Base-by-base conservation (phyloP, 768 basidiomycete genomes). In the Clitopilus passeckerianus region DNA sequence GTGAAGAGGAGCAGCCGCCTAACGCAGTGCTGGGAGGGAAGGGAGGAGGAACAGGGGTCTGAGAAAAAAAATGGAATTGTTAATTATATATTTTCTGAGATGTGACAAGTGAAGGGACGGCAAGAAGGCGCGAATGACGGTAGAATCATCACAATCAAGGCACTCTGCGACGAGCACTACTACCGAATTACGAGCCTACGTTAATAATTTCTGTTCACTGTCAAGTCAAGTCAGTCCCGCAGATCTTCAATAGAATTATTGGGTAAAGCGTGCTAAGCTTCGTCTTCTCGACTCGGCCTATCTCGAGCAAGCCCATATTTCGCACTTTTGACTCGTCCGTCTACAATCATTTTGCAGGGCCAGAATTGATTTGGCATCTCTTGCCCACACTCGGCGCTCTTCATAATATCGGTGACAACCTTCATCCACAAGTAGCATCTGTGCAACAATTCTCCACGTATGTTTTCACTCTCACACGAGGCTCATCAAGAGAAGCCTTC, bases 1-100 rank as follows among this genome's bases (percentile, higher is more conserved):
- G 62, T 64, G 65, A 65, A 59, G 68, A 65, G 50, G 65, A 72
- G 72, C 77, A 76, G 71, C 80, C 75, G 80, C 78, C 77, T 79
- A 73, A 74, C 78, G 76, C 79, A 80, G 79, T 76, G 78, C 77
- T 64, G 27, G 57, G 56, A 58, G 58, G 67, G 65, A 64, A 65
- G 69, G 68, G 67, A 65, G 69, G 70, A 69, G 71, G 72, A 66
- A 71, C 66, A 65, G 66, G 66, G 67, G 65, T 64, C 65, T 65
- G 68, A 69, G 74, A 74, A 72, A 71, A n/a, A 77, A 62, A 63
- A 58, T 50, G 50, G 30, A 30, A 20, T 50, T 50, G 46, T 22
- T 82, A 80, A 69, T 76, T 74, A 72, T 68, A 59, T 60, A 66
- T 62, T 53, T 58, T 60, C 15, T 24, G 23, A 61, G 61, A 69